Evolutionary conservation across 2,329 filamentous ascomycete species (phyloP).

Genomic region (Hirsutella minnesotensis): DNA sequence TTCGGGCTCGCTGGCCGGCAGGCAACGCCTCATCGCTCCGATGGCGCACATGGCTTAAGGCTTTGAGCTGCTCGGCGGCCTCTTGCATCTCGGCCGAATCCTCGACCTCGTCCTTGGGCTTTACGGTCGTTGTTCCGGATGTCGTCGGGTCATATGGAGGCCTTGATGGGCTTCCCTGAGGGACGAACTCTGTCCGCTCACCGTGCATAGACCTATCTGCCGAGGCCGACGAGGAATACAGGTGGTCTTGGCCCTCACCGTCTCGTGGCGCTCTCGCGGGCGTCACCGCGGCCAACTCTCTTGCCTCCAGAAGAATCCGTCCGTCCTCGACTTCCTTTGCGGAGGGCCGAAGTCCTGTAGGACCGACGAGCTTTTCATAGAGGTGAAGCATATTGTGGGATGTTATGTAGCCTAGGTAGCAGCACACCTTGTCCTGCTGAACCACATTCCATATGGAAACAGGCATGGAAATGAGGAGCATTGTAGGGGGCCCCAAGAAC

Average conservation of each 20-base stretch:
- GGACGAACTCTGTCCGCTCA: slow-evolving; percentile 12
- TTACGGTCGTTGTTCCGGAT: slow-evolving; percentile 10
- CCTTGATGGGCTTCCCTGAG: slow-evolving; percentile 16
- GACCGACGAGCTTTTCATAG: slow-evolving; percentile 45
- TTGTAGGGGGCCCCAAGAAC: slow-evolving; percentile 55
- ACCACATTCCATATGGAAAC: slow-evolving; percentile 51
- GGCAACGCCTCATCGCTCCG: slow-evolving; percentile 31
- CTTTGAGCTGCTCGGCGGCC: slow-evolving; percentile 55
- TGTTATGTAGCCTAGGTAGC: slow-evolving; percentile 52
- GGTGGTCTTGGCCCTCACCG: slow-evolving; percentile 13
- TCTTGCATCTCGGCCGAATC: slow-evolving; percentile 60
- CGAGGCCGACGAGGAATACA: slow-evolving; percentile 11
- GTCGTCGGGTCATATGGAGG: slow-evolving; percentile 10
- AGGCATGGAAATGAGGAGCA: slow-evolving; percentile 55
- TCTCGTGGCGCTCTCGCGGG: slow-evolving; percentile 17
- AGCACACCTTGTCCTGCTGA: slow-evolving; percentile 55
- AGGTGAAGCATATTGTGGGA: slow-evolving; percentile 57
- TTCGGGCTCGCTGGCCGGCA: slow-evolving; percentile 19
- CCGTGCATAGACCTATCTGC: slow-evolving; percentile 11
- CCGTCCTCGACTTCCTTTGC: slow-evolving; percentile 45
- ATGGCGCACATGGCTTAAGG: slow-evolving; percentile 50
- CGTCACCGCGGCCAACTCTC: slow-evolving; percentile 29
- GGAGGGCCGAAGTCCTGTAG: slow-evolving; percentile 29
- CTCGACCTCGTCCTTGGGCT: slow-evolving; percentile 29
- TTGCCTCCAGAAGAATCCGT: slow-evolving; percentile 41